These are phyloP conservation scores for Barbarea vulgaris DNA, from an alignment of 345 rosid species.

Conservation along the genomic window DNA sequence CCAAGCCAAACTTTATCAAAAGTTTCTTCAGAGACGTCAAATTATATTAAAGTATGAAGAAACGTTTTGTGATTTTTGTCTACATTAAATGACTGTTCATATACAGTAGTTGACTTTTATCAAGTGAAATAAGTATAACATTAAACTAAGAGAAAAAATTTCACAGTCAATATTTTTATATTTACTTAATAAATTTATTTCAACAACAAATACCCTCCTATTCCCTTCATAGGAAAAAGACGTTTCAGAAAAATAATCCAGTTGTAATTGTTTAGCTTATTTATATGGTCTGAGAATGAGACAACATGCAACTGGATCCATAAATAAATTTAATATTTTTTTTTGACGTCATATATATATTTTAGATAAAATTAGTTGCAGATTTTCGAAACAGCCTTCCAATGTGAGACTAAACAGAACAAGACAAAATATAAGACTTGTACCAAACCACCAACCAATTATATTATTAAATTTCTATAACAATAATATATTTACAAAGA, in stretches of 20 bases:
- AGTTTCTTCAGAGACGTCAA: neutral
- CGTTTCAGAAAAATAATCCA: neutral
- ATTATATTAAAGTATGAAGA: neutral
- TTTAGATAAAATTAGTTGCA: neutral
- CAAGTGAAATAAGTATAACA: neutral
- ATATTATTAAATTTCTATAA: neutral
- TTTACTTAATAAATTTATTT: neutral
- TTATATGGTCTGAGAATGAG: neutral
- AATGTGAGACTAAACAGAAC: neutral
- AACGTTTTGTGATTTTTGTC: neutral
- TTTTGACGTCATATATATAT: neutral
- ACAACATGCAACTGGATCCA: neutral
- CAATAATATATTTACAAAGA: neutral
- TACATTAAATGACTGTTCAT: neutral
- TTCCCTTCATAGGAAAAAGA: neutral
- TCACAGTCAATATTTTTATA: neutral
- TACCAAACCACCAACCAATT: neutral
- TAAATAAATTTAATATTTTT: neutral
- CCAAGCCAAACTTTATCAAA: too few species aligned
- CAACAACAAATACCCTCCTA: neutral
- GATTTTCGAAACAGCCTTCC: conserved; percentile 6
- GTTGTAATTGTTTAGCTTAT: conserved; percentile 3
- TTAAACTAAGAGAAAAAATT: neutral
- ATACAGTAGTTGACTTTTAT: neutral
- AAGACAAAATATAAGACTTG: conserved; percentile 4